Percentiles rank a stretch among this genome's conserved stretches.
phyloP scores from a whole-genome alignment of 1,139 yeast genomes.

The Yamadazyma kanchanaburiensis region DNA sequence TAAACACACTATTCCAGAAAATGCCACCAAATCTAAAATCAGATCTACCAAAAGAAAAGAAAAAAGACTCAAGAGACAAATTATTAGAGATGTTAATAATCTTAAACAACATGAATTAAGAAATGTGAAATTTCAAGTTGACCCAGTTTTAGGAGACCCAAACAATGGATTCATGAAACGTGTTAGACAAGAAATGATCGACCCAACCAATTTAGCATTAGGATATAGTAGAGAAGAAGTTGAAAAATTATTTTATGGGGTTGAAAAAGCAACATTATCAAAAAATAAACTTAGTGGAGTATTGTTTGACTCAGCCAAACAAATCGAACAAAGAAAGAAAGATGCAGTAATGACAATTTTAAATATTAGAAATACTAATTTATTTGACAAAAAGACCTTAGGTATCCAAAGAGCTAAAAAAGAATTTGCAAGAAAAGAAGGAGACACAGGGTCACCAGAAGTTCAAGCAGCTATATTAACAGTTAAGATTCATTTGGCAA shows the following conservation, averaged over 20 bases:
- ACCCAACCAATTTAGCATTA: conserved; percentile 55
- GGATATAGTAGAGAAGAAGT: conserved; percentile 63
- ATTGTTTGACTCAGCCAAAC: conserved; percentile 44
- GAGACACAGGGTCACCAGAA: conserved; percentile 93
- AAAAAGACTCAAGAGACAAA: conserved; percentile 40
- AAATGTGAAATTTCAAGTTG: conserved; percentile 36
- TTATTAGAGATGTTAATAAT: conserved; percentile 44
- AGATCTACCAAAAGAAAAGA: conserved; percentile 39
- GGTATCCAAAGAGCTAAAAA: conserved; percentile 64
- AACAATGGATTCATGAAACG: conserved; percentile 68
- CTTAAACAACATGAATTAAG: conserved; percentile 36
- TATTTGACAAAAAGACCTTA: conserved; percentile 53
- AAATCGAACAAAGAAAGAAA: conserved; percentile 56
- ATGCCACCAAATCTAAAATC: conserved; percentile 29
- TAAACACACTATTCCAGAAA: conserved; percentile 24
- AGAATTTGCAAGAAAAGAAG: conserved; percentile 80
- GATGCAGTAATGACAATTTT: conserved; percentile 71
- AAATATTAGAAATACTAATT: conserved; percentile 67
- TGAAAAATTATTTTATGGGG: conserved; percentile 75
- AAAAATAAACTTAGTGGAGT: conserved; percentile 24
- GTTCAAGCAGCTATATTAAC: conserved; percentile 93
- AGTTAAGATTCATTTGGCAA: conserved; percentile 72
- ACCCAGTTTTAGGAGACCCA: conserved; percentile 79
- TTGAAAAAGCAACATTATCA: conserved; percentile 47
- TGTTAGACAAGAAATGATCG: conserved; percentile 56